These are phyloP conservation scores for Beauveria medogensis DNA, from an alignment of 2,329 filamentous ascomycete species.

Conservation along the genomic window DNA sequence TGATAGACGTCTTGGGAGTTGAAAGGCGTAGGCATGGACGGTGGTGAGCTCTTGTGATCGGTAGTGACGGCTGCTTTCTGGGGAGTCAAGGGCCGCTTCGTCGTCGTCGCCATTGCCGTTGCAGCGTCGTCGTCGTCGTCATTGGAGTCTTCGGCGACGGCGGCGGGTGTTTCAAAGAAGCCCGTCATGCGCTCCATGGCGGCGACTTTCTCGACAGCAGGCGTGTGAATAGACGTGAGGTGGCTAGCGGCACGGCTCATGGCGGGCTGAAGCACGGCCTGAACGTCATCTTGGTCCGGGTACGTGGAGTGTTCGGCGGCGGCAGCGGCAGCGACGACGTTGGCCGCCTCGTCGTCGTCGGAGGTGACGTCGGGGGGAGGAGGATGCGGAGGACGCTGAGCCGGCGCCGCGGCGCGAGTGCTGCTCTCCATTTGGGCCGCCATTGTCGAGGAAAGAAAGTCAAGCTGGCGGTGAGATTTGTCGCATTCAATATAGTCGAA, in stretches of 20 bases:
- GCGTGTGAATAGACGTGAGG: slow-evolving; percentile 45
- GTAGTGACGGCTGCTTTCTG: not conserved
- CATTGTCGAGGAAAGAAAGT: not conserved
- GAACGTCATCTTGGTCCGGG: slow-evolving; percentile 46
- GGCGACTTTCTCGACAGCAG: slow-evolving; percentile 49
- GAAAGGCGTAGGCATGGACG: slow-evolving; percentile 8
- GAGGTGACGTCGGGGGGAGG: not conserved
- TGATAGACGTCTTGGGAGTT: slow-evolving; percentile 10
- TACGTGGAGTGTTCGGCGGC: slow-evolving; percentile 30
- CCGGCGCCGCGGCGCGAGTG: not conserved
- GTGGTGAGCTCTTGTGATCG: not conserved
- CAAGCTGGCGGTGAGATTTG: not conserved
- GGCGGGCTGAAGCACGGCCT: slow-evolving; percentile 51
- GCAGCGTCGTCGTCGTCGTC: slow-evolving; percentile 13
- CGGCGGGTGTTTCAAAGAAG: slow-evolving; percentile 18
- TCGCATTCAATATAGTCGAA: not conserved
- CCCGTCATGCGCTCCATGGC: slow-evolving; percentile 36
- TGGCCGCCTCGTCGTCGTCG: slow-evolving; percentile 6
- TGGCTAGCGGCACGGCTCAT: slow-evolving; percentile 50
- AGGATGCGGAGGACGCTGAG: not conserved
- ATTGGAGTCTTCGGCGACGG: slow-evolving; percentile 13
- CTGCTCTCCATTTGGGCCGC: not conserved
- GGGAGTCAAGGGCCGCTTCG: not conserved
- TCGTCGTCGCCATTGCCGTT: not conserved
- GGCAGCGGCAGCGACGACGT: slow-evolving; percentile 7